phyloP scores from a whole-genome alignment of 805 yeast species.

The Ogataea thermomethanolica region DNA sequence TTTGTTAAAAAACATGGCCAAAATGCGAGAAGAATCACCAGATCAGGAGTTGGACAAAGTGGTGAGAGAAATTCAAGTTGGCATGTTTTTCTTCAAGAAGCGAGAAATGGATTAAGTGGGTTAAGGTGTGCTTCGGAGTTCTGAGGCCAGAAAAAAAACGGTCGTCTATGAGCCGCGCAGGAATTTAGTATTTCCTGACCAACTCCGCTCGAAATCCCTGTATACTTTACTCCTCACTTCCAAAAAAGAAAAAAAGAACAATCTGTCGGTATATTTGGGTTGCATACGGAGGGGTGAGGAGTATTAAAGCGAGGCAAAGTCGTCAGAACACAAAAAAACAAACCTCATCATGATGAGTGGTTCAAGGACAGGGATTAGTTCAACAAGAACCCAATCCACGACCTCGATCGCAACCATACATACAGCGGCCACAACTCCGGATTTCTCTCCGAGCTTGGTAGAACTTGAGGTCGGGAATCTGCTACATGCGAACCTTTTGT shows the following conservation, averaged over 20 bases:
- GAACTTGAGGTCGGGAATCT: slow-evolving; percentile 30
- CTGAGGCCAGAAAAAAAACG: slow-evolving; percentile 3
- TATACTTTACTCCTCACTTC: slow-evolving; percentile 11
- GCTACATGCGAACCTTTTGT: slow-evolving; percentile 22
- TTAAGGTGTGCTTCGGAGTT: slow-evolving; percentile 12
- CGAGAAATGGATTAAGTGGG: slow-evolving; percentile 46
- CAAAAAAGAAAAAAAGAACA: slow-evolving; percentile 3
- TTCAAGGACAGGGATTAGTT: slow-evolving; percentile 5
- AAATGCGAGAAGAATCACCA: slow-evolving; percentile 11
- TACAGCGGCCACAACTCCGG: slow-evolving; percentile 30
- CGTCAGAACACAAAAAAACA: not conserved
- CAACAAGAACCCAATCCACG: slow-evolving; percentile 22
- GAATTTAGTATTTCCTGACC: slow-evolving; percentile 1
- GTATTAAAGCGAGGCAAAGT: not conserved
- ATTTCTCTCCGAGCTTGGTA: slow-evolving; percentile 30
- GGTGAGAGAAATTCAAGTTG: slow-evolving; percentile 49
- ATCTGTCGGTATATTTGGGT: not conserved
- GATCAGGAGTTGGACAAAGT: slow-evolving; percentile 24
- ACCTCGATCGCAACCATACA: slow-evolving; percentile 20
- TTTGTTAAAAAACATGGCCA: slow-evolving; percentile 28
- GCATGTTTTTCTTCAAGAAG: slow-evolving; percentile 46
- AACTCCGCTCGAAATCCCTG: slow-evolving; percentile 10
- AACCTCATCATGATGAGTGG: slow-evolving; percentile 18
- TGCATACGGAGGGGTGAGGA: slow-evolving; percentile 2
- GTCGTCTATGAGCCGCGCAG: slow-evolving; percentile 5